A percentile compares a stretch with the other conserved stretches of the same genome.
These are phyloP conservation scores for Gaillardinia entomophila DNA, from an alignment of 805 yeast species.

Conservation along the genomic window DNA sequence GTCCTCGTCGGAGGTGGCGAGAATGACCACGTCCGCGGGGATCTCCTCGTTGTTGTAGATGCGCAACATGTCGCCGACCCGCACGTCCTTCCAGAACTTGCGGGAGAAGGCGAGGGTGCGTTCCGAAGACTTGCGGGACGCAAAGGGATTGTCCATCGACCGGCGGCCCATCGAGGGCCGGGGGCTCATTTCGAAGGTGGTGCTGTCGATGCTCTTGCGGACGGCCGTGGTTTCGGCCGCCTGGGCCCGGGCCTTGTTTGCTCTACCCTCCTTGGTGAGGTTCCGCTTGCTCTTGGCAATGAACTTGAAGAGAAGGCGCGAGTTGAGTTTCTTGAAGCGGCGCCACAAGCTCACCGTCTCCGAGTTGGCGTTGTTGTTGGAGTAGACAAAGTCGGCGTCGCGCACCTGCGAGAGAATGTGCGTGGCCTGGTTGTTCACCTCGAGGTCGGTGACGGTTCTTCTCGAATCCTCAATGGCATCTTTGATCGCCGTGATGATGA, in stretches of 20 bases:
- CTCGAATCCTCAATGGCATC: constrained; percentile 81
- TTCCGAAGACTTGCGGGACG: constrained; percentile 2
- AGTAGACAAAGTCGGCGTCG: constrained; percentile 18
- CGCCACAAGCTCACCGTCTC: constrained; percentile 68
- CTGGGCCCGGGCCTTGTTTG: constrained; percentile 18
- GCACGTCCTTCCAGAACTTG: constrained; percentile 9
- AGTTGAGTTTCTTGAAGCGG: constrained; percentile 51
- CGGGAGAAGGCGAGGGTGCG: constrained; percentile 24
- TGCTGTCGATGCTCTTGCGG: constrained; percentile 32
- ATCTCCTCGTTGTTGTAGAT: constrained; percentile 66
- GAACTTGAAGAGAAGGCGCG: constrained; percentile 21
- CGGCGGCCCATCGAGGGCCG: too few relatives aligned
- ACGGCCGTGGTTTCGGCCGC: constrained; percentile 1
- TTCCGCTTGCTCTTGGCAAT: constrained; percentile 23
- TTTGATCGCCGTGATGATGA: constrained; percentile 65
- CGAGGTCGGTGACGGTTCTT: constrained; percentile 65
- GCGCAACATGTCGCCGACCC: constrained; percentile 58
- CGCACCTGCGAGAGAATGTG: constrained; percentile 53
- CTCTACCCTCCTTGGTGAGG: constrained; percentile 31
- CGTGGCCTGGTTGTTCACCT: constrained; percentile 68
- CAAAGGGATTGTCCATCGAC: constrained; percentile 9
- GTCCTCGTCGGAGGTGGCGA: constrained; percentile 67
- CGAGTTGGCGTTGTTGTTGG: constrained; percentile 56
- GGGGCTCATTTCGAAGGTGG: constrained; percentile 2
- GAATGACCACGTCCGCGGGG: constrained; percentile 68